phyloP scores from a whole-genome alignment of 75 land plant genomes.

The Pseudotsuga menziesii region DNA sequence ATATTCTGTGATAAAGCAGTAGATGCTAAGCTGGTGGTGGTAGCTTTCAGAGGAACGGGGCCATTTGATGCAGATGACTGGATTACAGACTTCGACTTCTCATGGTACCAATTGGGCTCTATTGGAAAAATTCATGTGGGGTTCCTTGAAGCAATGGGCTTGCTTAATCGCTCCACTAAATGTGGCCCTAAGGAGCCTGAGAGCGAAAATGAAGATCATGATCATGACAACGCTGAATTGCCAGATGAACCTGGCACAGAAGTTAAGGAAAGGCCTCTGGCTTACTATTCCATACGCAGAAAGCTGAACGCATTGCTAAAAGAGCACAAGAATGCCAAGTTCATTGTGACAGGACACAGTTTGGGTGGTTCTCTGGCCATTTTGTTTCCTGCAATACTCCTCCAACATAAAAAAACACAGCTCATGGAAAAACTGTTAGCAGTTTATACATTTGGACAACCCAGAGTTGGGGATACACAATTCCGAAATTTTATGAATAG shows the following conservation, averaged over 20 bases:
- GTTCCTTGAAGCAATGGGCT: slow-evolving; percentile 57
- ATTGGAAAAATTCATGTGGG: slow-evolving; percentile 48
- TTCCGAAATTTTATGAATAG: slow-evolving; percentile 31
- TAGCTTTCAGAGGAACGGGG: slow-evolving; percentile 78
- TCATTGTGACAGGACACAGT: slow-evolving; percentile 63
- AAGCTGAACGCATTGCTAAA: slow-evolving; percentile 20
- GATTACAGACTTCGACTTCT: slow-evolving; percentile 72
- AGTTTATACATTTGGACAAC: slow-evolving; percentile 69
- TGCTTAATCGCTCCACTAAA: slow-evolving; percentile 17
- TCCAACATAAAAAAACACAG: slow-evolving; percentile 24
- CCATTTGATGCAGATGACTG: slow-evolving; percentile 74
- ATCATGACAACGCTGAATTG: not conserved
- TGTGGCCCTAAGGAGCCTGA: too few relatives aligned
- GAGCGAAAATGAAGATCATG: not conserved
- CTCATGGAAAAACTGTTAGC: slow-evolving; percentile 41
- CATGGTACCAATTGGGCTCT: slow-evolving; percentile 39
- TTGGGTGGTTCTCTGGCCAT: slow-evolving; percentile 69
- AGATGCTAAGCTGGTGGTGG: slow-evolving; percentile 42
- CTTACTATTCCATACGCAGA: slow-evolving; percentile 38
- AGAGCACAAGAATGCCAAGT: slow-evolving; percentile 35
- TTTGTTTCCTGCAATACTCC: slow-evolving; percentile 43
- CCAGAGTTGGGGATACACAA: slow-evolving; percentile 52
- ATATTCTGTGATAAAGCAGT: slow-evolving; percentile 45
- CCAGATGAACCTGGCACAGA: slow-evolving; percentile 3
- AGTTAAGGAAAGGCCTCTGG: slow-evolving; percentile 6